phyloP scores from a whole-genome alignment of 768 basidiomycete genomes.

The Leucosporidium creatinivorum region DNA sequence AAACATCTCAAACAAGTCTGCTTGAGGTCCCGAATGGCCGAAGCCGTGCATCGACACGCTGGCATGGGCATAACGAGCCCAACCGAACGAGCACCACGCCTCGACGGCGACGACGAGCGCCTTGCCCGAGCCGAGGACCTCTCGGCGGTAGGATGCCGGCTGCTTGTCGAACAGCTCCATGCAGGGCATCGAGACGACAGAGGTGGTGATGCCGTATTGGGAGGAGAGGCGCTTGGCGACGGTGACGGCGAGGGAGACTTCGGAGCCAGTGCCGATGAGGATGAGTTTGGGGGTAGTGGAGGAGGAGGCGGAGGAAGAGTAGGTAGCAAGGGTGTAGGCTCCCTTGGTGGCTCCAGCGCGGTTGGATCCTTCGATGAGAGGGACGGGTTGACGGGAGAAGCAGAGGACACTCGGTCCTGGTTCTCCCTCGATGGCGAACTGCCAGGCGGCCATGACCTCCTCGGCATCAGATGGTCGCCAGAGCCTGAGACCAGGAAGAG shows the following conservation, averaged over 20 bases:
- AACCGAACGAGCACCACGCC: conserved; percentile 40
- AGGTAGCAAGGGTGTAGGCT: conserved; percentile 60
- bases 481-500: conserved; percentile 81
- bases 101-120: conserved; percentile 40
- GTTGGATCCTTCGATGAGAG: conserved; percentile 76
- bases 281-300: conserved; percentile 62
- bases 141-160: conserved; percentile 64
- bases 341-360: conserved; percentile 72
- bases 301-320: conserved; percentile 66
- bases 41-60: conserved; percentile 40
- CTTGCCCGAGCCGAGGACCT: conserved; percentile 55
- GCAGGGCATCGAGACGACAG: conserved; percentile 79
- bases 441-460: conserved; percentile 85
- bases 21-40: conserved; percentile 39
- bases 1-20: conserved; percentile 39
- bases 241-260: conserved; percentile 76
- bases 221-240: conserved; percentile 71
- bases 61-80: conserved; percentile 42
- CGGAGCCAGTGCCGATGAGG: conserved; percentile 78
- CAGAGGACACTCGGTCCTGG: conserved; percentile 67
- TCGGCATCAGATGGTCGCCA: conserved; percentile 69
- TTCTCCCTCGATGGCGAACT: conserved; percentile 62
- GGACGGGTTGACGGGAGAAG: conserved; percentile 73
- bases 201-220: conserved; percentile 59
- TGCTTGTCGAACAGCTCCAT: conserved; percentile 78